phyloP scores from a whole-genome alignment of 306 rosid genomes.

The Astragalus membranaceus region DNA sequence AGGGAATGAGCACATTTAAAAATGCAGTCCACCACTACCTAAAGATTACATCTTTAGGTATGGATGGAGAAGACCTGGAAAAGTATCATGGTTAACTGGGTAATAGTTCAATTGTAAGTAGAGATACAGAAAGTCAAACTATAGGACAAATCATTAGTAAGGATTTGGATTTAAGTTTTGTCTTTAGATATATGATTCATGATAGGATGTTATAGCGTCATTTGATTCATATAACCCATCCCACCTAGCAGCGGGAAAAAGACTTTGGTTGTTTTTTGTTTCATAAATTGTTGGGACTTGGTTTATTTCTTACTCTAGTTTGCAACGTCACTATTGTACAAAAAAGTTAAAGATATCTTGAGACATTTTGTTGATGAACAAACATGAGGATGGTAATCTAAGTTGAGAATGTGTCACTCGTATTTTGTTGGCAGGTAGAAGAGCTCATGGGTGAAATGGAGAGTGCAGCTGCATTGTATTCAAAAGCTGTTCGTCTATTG shows the following conservation, averaged over 20 bases:
- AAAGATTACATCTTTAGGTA: too few relatives aligned
- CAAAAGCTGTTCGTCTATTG: constrained; percentile 66
- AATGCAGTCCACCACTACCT: too few relatives aligned
- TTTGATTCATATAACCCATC: not conserved
- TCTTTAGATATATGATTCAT: not conserved
- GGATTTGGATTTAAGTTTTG: not conserved
- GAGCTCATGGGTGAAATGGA: constrained; percentile 89
- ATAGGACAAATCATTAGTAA: not conserved
- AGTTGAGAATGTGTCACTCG: constrained; percentile 7
- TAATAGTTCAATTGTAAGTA: not conserved
- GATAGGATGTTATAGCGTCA: not conserved
- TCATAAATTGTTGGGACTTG: not conserved
- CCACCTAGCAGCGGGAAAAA: not conserved
- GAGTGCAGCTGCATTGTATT: constrained; percentile 61
- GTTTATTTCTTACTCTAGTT: not conserved
- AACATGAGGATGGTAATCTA: not conserved
- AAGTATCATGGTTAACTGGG: too few relatives aligned
- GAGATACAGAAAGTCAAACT: not conserved
- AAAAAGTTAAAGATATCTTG: not conserved
- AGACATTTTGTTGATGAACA: not conserved
- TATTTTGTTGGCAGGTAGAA: constrained; percentile 62
- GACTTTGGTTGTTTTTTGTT: not conserved
- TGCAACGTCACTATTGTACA: not conserved
- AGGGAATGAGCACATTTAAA: too few relatives aligned
- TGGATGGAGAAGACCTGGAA: too few relatives aligned